Evolutionary conservation across 1,284 basidiomycete genomes (phyloP).

Genomic region (Irpex sp.): DNA sequence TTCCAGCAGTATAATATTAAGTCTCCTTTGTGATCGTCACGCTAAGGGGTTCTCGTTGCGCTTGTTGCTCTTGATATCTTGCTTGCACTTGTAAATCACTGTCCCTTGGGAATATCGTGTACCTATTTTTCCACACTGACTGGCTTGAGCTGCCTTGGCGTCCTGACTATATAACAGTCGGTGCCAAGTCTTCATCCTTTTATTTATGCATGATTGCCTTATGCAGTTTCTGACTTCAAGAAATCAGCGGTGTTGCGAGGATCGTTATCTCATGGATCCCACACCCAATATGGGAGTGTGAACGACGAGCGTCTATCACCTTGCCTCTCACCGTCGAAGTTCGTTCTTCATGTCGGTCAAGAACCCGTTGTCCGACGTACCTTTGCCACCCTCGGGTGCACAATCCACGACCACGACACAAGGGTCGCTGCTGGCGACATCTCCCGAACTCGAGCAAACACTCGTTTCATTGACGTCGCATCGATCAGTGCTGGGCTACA

Average conservation of each 20-base stretch:
- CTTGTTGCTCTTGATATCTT: no score
- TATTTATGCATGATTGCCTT: no score
- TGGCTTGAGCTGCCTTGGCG: no score
- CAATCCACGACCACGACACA: background rate
- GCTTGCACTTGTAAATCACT: background rate
- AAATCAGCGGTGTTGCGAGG: background rate
- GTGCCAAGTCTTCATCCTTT: no score
- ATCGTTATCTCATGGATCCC: background rate
- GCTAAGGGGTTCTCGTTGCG: background rate
- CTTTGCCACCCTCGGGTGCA: background rate
- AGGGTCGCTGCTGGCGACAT: constrained; percentile 34
- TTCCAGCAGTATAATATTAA: constrained; percentile 59
- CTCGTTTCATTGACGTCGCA: constrained; percentile 75
- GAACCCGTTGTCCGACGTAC: background rate
- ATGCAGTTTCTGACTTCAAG: no score
- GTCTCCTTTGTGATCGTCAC: constrained; percentile 39
- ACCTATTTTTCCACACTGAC: no score
- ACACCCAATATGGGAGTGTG: background rate
- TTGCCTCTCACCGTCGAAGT: background rate
- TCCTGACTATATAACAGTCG: no score
- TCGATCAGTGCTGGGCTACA: constrained; percentile 83
- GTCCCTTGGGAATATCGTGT: no score
- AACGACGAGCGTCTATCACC: background rate
- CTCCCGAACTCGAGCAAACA: constrained; percentile 77
- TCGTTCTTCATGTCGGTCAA: constrained; percentile 3